These are phyloP conservation scores for Barnettozyma californica DNA, from an alignment of 805 yeast species.

Conservation along the genomic window DNA sequence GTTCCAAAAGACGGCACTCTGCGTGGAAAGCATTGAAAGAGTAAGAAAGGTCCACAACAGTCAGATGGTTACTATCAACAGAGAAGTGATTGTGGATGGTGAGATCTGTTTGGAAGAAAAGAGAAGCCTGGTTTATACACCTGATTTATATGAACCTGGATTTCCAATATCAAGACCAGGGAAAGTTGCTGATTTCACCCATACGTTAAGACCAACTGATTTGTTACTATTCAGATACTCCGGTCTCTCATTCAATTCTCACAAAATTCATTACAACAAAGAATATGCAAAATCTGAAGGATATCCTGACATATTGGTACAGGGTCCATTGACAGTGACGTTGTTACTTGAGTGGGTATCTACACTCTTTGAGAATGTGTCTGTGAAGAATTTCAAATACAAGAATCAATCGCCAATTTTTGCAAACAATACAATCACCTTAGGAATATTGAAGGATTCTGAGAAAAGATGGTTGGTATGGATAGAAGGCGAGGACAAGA, in stretches of 20 bases:
- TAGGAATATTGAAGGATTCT: conserved; percentile 14
- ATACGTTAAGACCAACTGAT: conserved; percentile 33
- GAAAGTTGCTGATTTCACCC: conserved; percentile 19
- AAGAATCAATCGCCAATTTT: conserved; percentile 40
- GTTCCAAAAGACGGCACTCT: conserved; percentile 36
- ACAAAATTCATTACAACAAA: conserved; percentile 71
- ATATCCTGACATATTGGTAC: conserved; percentile 58
- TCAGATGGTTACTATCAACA: conserved; percentile 49
- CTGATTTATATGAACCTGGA: conserved; percentile 23
- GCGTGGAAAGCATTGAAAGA: conserved; percentile 48
- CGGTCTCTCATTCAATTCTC: conserved; percentile 77
- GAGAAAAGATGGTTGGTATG: conserved; percentile 12
- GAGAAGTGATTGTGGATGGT: conserved; percentile 36
- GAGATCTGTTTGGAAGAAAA: conserved; percentile 39
- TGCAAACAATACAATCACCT: conserved; percentile 27
- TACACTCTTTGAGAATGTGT: conserved; percentile 12
- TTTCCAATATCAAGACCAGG: background rate
- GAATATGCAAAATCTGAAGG: conserved; percentile 54
- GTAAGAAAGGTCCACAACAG: conserved; percentile 33
- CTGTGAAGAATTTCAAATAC: conserved; percentile 32
- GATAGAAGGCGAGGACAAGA: conserved; percentile 17
- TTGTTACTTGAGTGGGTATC: conserved; percentile 50
- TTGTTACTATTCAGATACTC: conserved; percentile 57
- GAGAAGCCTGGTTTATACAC: conserved; percentile 60
- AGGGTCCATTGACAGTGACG: conserved; percentile 76